A percentile compares a stretch with the other conserved stretches of the same genome.
Evolutionary conservation across 2,329 filamentous ascomycete genomes (phyloP).

Genomic region (Apiospora hydei): DNA sequence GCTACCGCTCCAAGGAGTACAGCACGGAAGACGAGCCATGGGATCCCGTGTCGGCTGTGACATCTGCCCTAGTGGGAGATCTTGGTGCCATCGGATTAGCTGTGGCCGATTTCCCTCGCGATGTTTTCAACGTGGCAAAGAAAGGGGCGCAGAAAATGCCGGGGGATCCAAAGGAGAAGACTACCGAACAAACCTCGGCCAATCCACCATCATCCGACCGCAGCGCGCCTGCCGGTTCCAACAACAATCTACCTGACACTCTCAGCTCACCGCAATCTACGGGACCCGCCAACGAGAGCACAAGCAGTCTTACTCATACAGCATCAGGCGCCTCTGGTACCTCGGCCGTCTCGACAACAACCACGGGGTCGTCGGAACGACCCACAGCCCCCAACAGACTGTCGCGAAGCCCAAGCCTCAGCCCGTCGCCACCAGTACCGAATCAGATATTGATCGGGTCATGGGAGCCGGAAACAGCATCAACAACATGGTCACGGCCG

Average conservation of each 20-base stretch:
- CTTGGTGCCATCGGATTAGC: constrained; percentile 82
- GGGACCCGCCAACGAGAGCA: constrained; percentile 20
- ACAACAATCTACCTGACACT: background rate
- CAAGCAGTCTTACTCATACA: constrained; percentile 19
- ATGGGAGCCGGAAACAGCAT: constrained; percentile 72
- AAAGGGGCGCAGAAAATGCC: constrained; percentile 26
- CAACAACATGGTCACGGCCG: constrained; percentile 75
- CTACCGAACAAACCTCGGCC: constrained; percentile 21
- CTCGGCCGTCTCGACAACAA: constrained; percentile 6
- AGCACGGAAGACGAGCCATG: constrained; percentile 79
- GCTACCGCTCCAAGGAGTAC: constrained; percentile 68
- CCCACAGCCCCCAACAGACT: background rate
- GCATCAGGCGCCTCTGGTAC: constrained; percentile 23
- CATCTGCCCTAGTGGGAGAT: constrained; percentile 83
- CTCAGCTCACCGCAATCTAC: background rate
- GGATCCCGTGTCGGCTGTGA: constrained; percentile 80
- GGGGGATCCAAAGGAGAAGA: constrained; percentile 30
- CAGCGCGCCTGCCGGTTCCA: background rate
- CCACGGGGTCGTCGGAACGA: constrained; percentile 15
- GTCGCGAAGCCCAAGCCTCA: constrained; percentile 19
- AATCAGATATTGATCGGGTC: constrained; percentile 61
- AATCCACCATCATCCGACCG: background rate
- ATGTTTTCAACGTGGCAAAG: constrained; percentile 55
- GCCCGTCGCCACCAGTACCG: constrained; percentile 35
- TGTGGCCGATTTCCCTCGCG: constrained; percentile 74